Evolutionary conservation across 2,329 filamentous ascomycete genomes (phyloP), one percentile per base, ranked within the genome.

Genomic region (Diaporthe vexans): DNA sequence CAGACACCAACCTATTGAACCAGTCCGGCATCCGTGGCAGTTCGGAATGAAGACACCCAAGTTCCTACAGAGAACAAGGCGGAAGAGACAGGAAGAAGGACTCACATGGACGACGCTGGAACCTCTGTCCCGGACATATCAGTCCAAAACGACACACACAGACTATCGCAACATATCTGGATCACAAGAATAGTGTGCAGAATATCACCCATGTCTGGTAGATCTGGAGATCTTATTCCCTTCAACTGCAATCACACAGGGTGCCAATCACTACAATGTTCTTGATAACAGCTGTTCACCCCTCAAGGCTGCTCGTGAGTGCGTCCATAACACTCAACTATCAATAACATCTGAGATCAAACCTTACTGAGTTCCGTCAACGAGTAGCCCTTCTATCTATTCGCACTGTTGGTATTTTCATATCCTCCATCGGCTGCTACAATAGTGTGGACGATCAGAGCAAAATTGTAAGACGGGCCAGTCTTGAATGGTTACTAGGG

Each of bases 11-110:
- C 63, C 63, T 15, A 40, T 40, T 35, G 63, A 68, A 13, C 43
- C 63, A 40, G 46, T 68, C 21, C 51, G 63, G 33, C 63, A 52
- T 37, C 46, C 63, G 0, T 68, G 63, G 63, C 63, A 68, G 35
- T 68, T 68, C 8, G 63, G 46, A 17, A 54, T 68, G 46, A 54
- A 68, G 63, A 68, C 63, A 2, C 63, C 63, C 21, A 68, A 68
- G 48, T 68, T 68, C 8, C 15, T 68, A 19, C 63, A 68, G 46
- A 68, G 48, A 26, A 26, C 63, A 8, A 68, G 37, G 26, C 63
- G 29, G 29, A 52, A 68, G 15, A n/a, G n/a, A 4, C 46, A 8
- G 33, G 29, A 37, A 0, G 63, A 68, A 11, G 29, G 9, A 1
- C 63, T 68, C 8, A 68, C 63, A 8, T 68, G 63, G 63, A 68